Conservation (phyloP, 306 rosid genomes). For the Trichosanthes cucumerina region DNA sequence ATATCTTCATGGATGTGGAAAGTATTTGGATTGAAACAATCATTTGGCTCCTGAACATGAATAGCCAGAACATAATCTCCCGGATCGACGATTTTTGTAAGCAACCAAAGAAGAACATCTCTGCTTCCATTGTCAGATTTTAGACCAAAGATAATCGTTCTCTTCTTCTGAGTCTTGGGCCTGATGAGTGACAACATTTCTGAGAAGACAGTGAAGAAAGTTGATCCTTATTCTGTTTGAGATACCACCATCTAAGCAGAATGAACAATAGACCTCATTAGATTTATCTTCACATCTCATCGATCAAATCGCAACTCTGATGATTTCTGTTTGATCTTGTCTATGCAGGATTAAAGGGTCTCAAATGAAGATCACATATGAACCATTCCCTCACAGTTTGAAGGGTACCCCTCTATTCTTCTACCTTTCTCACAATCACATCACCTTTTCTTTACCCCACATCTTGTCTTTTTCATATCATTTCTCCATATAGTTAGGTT, state of each 20-base stretch:
- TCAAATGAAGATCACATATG: neutral
- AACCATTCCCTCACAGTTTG: neutral
- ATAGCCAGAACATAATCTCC: conserved; percentile 31
- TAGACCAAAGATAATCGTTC: conserved; percentile 25
- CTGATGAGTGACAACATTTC: conserved; percentile 22
- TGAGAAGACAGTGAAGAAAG: neutral
- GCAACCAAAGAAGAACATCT: conserved; percentile 29
- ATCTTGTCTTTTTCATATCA: neutral
- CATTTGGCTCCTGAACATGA: conserved; percentile 24
- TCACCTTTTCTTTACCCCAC: neutral
- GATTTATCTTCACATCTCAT: neutral
- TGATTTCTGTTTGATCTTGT: neutral
- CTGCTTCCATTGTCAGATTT: conserved; percentile 24
- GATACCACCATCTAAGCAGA: neutral
- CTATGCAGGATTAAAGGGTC: neutral
- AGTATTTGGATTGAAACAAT: conserved; percentile 33
- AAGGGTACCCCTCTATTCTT: neutral
- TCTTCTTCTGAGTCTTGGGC: conserved; percentile 18
- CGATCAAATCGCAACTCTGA: neutral
- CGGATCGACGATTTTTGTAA: conserved; percentile 17
- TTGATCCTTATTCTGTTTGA: neutral
- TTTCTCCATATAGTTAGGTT: neutral
- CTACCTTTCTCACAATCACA: neutral
- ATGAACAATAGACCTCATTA: neutral
- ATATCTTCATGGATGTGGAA: conserved; percentile 43